Percentiles rank a stretch among this genome's conserved stretches.
phyloP scores from a whole-genome alignment of 2,329 filamentous ascomycete species.

The Atkinsonella texensis region DNA sequence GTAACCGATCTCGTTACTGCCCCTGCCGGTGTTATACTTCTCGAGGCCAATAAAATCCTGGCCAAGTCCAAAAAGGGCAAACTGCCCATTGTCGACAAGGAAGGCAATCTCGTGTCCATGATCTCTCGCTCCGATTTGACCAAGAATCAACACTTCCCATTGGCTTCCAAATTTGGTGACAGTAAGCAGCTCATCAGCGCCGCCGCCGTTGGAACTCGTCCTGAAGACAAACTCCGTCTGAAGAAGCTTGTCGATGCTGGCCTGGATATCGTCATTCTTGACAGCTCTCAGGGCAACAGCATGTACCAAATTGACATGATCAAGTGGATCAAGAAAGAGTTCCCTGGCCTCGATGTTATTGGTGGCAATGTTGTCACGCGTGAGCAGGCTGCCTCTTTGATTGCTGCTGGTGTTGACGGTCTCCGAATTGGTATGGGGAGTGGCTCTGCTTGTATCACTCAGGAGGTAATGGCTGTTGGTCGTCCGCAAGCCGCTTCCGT shows the following conservation, averaged over 20 bases:
- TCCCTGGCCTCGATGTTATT: constrained; percentile 82
- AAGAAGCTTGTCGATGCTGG: constrained; percentile 86
- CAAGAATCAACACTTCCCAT: constrained; percentile 96
- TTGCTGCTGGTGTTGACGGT: constrained; percentile 89
- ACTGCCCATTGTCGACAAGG: constrained; percentile 77
- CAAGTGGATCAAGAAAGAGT: constrained; percentile 84
- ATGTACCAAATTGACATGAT: constrained; percentile 99
- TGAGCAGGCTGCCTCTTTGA: constrained; percentile 85
- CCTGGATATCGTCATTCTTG: constrained; percentile 86
- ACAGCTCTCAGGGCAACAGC: constrained; percentile 95
- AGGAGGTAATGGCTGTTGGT: constrained; percentile 98
- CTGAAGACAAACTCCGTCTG: constrained; percentile 81
- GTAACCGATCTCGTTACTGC: constrained; percentile 89
- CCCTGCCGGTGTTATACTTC: constrained; percentile 65
- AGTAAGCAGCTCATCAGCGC: constrained; percentile 97
- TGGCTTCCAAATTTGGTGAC: constrained; percentile 89
- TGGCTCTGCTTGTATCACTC: constrained; percentile 95
- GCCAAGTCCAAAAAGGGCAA: constrained; percentile 97
- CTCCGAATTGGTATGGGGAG: constrained; percentile 98
- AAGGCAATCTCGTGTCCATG: constrained; percentile 80
- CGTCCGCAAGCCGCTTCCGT: constrained; percentile 91
- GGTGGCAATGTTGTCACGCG: constrained; percentile 97
- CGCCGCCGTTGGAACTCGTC: constrained; percentile 88
- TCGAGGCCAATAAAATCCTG: constrained; percentile 86
- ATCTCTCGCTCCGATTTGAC: constrained; percentile 91